Evolutionary conservation across 257 asterid species (phyloP).

Genomic region (Primulina tabacum): DNA sequence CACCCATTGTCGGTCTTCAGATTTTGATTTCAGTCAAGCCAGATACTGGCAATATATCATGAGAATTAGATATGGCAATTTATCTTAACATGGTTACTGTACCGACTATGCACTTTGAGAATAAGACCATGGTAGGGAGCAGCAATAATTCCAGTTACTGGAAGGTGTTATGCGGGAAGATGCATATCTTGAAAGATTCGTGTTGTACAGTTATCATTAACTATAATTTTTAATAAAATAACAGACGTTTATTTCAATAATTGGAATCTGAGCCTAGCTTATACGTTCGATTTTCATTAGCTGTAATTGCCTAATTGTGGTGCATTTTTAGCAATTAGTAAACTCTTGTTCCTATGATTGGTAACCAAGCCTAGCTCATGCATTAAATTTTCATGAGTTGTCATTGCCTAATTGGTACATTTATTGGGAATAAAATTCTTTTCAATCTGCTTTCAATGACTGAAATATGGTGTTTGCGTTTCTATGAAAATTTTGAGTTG

Average conservation of each 20-base stretch:
- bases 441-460: background rate
- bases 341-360: too few relatives aligned
- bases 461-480: background rate
- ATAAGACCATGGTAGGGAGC: background rate
- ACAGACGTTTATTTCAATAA: too few relatives aligned
- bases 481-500: background rate
- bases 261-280: background rate
- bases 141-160: background rate
- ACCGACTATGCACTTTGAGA: background rate
- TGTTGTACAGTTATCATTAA: too few relatives aligned
- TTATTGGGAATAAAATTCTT: background rate
- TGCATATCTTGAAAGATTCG: background rate
- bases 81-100: background rate
- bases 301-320: background rate
- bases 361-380: background rate
- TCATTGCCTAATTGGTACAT: background rate
- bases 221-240: too few relatives aligned
- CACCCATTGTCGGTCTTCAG: background rate
- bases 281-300: background rate
- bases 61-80: too few relatives aligned
- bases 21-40: background rate
- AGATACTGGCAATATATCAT: background rate
- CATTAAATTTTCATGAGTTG: background rate
- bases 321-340: background rate
- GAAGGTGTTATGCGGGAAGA: too few relatives aligned